Evolutionary conservation across 208 protist genomes (phyloP), one percentile per base, ranked within the genome.

Genomic region (Acanthamoeba castellanii): DNA sequence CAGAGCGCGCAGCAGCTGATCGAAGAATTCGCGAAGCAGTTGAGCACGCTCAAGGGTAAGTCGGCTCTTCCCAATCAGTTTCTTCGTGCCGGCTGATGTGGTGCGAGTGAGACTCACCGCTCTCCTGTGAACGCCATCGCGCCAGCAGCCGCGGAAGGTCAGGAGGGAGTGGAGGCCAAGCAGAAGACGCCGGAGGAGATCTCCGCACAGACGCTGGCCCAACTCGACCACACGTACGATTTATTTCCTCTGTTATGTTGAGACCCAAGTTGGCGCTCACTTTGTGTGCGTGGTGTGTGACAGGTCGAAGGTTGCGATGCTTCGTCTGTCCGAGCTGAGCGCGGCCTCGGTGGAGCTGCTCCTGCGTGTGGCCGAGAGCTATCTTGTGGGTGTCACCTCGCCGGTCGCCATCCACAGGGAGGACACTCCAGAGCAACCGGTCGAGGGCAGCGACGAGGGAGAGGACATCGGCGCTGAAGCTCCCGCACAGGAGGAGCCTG

Each of bases 251-350:
- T 55, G 50, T 55, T 14, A 18, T 57, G 52, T 18, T 57, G 16
- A 11, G 52, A 57, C 16, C 52, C 16, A 20, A 18, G 37, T 42
- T 42, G 37, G 37, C 37, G 8, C 45, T 47, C 45, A 47, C 45
- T 47, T 47, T 47, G 34, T 78, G 20, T 1, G 37, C 20, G 59
- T 76, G n/a, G 32, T 76, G 34, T 45, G 70, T 18, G 13, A 37
- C 70, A 78, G 70, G 13, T 84, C 74, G 22, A 84, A 84, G 74
- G 52, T 16, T 45, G 37, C 74, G 42, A 84, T 84, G 74, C 30
- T 84, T 45, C 74, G 74, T 34, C 45, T 84, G 74, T 84, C 74
- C 18, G 74, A 84, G 74, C 37, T 84, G 74, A 84, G 74, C 74
- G 74, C 74, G 2, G 37, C 37, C 14, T 7, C 74, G 9, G 74